These are phyloP conservation scores for Debaryomyces fabryi DNA, from an alignment of 1,139 yeast species.

Conservation along the genomic window DNA sequence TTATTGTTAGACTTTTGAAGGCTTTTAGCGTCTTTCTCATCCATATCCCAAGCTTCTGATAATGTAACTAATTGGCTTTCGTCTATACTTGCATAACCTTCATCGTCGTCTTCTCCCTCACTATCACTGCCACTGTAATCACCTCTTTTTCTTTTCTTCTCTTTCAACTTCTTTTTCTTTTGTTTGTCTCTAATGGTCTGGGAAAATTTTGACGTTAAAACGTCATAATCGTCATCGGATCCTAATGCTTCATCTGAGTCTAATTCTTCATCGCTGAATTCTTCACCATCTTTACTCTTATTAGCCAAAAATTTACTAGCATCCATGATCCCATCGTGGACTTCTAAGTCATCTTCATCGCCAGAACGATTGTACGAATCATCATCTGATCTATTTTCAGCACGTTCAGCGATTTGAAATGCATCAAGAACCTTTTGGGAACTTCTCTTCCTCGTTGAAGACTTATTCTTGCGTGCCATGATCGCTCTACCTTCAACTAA, in stretches of 20 bases:
- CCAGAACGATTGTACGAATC: conserved; percentile 20
- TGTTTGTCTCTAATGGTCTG: conserved; percentile 64
- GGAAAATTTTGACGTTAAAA: conserved; percentile 65
- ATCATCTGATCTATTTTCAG: conserved; percentile 29
- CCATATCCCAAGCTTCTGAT: conserved; percentile 89
- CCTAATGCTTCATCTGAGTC: conserved; percentile 80
- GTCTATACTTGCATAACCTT: conserved; percentile 63
- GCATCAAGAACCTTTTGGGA: conserved; percentile 46
- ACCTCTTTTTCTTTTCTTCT: conserved; percentile 24
- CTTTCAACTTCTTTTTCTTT: conserved; percentile 36
- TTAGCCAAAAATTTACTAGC: conserved; percentile 38
- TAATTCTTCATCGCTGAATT: conserved; percentile 64
- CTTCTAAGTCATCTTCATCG: conserved; percentile 24
- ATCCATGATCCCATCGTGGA: conserved; percentile 46
- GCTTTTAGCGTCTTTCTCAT: conserved; percentile 52
- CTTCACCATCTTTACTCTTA: conserved; percentile 32
- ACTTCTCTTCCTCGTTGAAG: conserved; percentile 33
- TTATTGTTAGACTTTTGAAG: conserved; percentile 14
- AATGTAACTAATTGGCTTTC: conserved; percentile 74
- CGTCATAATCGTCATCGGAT: conserved; percentile 73
- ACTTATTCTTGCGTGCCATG: conserved; percentile 30
- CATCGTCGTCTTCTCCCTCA: conserved; percentile 37
- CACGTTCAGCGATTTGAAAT: conserved; percentile 49
- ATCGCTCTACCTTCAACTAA: neutral
- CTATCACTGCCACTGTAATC: conserved; percentile 22